Conservation (phyloP, 352 stramenopile species). For the Thalassiosira livingstoniorum region DNA sequence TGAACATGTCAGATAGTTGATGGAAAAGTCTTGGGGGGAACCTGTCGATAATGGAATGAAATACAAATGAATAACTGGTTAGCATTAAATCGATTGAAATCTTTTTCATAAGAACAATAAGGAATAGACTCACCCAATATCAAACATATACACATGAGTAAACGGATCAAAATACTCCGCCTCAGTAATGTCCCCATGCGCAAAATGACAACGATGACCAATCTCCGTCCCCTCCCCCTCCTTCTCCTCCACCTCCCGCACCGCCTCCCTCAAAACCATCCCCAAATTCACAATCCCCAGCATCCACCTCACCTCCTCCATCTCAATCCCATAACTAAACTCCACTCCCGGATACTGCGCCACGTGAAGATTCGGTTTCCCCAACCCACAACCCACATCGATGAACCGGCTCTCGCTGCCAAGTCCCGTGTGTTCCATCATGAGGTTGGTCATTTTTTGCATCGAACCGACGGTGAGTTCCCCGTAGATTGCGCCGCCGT, state of each 20-base stretch:
- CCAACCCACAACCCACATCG: conserved; percentile 96
- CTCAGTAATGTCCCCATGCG: conserved; percentile 93
- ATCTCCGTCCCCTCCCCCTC: conserved; percentile 42
- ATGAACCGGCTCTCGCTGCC: conserved; percentile 91
- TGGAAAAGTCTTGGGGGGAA: conserved; percentile 96
- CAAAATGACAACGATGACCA: conserved; percentile 88
- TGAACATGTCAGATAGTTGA: conserved; percentile 93
- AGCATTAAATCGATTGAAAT: neutral
- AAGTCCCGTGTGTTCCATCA: conserved; percentile 93
- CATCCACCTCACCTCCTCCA: conserved; percentile 94
- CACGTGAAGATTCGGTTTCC: conserved; percentile 98
- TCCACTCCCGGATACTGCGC: conserved; percentile 94
- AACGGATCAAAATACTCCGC: conserved; percentile 95
- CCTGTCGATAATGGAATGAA: conserved; percentile 15
- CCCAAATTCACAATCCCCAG: conserved; percentile 93
- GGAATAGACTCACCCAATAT: conserved; percentile 88
- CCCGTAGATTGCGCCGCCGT: conserved; percentile 96
- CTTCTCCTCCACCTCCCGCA: conserved; percentile 74
- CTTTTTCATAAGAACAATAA: conserved; percentile 6
- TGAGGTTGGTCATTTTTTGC: conserved; percentile 95
- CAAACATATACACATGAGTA: conserved; percentile 99
- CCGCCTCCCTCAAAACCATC: conserved; percentile 84
- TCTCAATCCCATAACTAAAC: conserved; percentile 95
- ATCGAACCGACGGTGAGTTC: conserved; percentile 97
- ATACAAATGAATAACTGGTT: neutral